phyloP scores from a whole-genome alignment of 805 yeast species.

The Cyberlindnera subsufficiens region DNA sequence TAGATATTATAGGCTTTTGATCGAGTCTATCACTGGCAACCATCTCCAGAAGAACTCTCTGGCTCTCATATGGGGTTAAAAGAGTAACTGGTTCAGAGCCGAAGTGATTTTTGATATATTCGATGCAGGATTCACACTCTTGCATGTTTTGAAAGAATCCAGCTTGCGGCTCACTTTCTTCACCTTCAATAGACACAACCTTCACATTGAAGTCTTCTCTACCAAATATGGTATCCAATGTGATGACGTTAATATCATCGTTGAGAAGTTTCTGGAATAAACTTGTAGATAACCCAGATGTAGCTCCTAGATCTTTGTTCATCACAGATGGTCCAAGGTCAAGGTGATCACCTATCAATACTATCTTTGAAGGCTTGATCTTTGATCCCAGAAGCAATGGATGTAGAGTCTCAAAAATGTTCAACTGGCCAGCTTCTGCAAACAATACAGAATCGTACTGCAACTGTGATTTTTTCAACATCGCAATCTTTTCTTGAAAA shows the following conservation, averaged over 20 bases:
- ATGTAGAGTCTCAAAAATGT: slow-evolving; percentile 27
- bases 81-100: slow-evolving; percentile 38
- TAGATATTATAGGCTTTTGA: background rate
- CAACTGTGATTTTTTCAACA: slow-evolving; percentile 6
- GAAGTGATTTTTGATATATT: slow-evolving; percentile 40
- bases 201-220: slow-evolving; percentile 14
- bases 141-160: slow-evolving; percentile 30
- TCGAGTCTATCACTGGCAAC: slow-evolving; percentile 23
- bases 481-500: slow-evolving; percentile 9
- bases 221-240: background rate
- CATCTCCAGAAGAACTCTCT: slow-evolving; percentile 36
- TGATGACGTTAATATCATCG: slow-evolving; percentile 11
- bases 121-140: slow-evolving; percentile 44
- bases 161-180: slow-evolving; percentile 25
- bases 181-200: slow-evolving; percentile 28
- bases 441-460: slow-evolving; percentile 3
- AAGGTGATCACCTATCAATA: slow-evolving; percentile 30
- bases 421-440: slow-evolving; percentile 8
- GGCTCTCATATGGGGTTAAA: slow-evolving; percentile 34
- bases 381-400: slow-evolving; percentile 19
- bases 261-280: slow-evolving; percentile 22
- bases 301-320: slow-evolving; percentile 8
- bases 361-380: slow-evolving; percentile 20
- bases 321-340: slow-evolving; percentile 20
- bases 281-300: slow-evolving; percentile 18